Evolutionary conservation across 2,329 filamentous ascomycete genomes (phyloP), one percentile per base, ranked within the genome.

Genomic region (Paraphoma sp.): DNA sequence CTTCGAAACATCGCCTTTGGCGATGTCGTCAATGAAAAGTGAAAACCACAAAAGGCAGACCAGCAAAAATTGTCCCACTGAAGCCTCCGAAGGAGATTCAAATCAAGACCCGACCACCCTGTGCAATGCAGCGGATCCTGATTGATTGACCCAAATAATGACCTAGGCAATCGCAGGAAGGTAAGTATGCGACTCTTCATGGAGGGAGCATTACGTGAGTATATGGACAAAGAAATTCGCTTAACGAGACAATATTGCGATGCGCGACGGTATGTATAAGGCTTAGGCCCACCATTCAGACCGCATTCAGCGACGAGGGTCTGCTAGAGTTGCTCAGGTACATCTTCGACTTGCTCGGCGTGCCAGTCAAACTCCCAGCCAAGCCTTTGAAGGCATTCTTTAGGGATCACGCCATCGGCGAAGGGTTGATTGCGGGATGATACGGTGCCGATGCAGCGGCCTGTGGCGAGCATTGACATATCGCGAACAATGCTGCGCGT

Each of bases 41-140:
- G 23, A 23, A 23, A 23, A 23, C 23, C 23, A 23, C 23, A 23
- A 23, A 23, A 23, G 23, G 23, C 23, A 23, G 23, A 23, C 23
- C 23, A 69, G 63, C 67, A 68, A 69, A 67, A 69, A 69, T 69
- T 68, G 61, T 62, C 54, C 65, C 71, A 52, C 54, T 66, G 63
- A 72, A 65, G 68, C 68, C 67, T 67, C 68, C 70, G 63, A 71
- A 74, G 65, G 64, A 71, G 67, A 68, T 66, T 70, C 67, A 65
- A 65, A 65, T 53, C 59, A 58, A 58, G 58, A 66, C 71, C 59
- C 57, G 67, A 63, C 72, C 71, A 60, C 71, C 69, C 63, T 74
- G 73, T 75, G 70, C 73, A 73, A 75, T 75, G 72, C 64, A 75
- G 70, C 65, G 61, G 63, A 68, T 64, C 61, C 64, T 60, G 53